Evolutionary conservation across 2,329 filamentous ascomycete genomes (phyloP).

Genomic region (Pseudopyricularia cyperi): DNA sequence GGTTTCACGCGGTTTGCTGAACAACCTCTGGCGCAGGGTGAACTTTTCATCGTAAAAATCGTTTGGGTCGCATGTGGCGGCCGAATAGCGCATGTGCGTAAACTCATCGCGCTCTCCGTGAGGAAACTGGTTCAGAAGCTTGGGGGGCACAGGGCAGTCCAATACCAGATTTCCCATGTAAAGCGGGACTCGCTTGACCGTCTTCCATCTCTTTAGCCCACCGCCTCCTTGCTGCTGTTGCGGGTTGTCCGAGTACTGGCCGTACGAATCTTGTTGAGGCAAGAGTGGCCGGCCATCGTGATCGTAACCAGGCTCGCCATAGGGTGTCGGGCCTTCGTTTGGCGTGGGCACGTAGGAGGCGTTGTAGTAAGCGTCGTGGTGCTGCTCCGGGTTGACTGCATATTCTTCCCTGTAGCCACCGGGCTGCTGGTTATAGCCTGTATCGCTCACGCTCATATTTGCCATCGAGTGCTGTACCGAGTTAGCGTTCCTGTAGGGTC

Average conservation of each 20-base stretch:
- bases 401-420: constrained; percentile 51
- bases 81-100: constrained; percentile 85
- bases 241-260: constrained; percentile 30
- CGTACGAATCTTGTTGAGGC: constrained; percentile 39
- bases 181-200: constrained; percentile 93
- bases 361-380: constrained; percentile 79
- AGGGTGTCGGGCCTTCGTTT: constrained; percentile 28
- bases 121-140: constrained; percentile 73
- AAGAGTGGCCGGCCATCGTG: constrained; percentile 67
- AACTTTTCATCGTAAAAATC: constrained; percentile 85
- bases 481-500: neutral
- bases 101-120: constrained; percentile 89
- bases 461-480: constrained; percentile 35
- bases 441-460: constrained; percentile 26
- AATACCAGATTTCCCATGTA: constrained; percentile 95
- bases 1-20: constrained; percentile 83
- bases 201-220: constrained; percentile 84
- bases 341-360: constrained; percentile 64
- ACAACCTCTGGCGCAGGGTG: constrained; percentile 80
- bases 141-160: constrained; percentile 88
- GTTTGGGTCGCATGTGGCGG: constrained; percentile 83
- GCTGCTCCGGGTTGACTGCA: constrained; percentile 66
- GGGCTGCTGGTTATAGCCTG: constrained; percentile 27
- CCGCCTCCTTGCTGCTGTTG: constrained; percentile 28
- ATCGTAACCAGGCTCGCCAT: constrained; percentile 39